Evolutionary conservation across 306 rosid species (phyloP), one percentile per base, ranked within the genome.

Genomic region (Cicer judaicum): DNA sequence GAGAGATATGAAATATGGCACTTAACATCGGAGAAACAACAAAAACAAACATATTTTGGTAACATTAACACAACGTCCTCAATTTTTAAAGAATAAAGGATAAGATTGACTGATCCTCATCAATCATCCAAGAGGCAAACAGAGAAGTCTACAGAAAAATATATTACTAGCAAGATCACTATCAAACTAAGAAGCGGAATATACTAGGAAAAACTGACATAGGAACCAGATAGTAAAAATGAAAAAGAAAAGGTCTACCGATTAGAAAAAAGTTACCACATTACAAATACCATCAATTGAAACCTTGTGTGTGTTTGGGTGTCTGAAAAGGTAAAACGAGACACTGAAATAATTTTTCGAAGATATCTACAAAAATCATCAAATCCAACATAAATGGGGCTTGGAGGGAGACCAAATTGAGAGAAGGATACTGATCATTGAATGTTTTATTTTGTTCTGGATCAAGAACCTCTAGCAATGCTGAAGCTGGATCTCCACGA

Each of bases 401-500:
- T 62, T 29, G 39, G 34, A 11, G 21, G 42, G 15, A 43, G 43
- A 41, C n/a, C 29, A 77, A 61, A 46, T 67, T 64, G 49, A 63
- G 40, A 63, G 24, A 57, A 90, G 98, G 98, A 95, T 95, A 95
- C 99, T 95, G 99, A 79, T 95, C 99, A 82, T 88, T 92, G 86
- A 95, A 95, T 46, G 93, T 84, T 80, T 84, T 84, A 83, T 95
- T 95, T 84, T 95, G 98, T 64, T 95, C 98, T 36, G 98, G 97
- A 82, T 95, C 99, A 81, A 95, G 98, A 85, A 95, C 99, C 87
- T 95, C 99, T 74, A 95, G 86, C 80, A 95, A 73, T 43, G 99
- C 99, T 64, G 97, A 95, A 79, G 98, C 96, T 48, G 98, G 98
- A 89, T 95, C 99, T 42, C 98, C 98, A 64, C 97, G 99, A 74